A percentile compares a stretch with the other conserved stretches of the same genome.
These are phyloP conservation scores for Penicillium crustosum DNA, from an alignment of 2,329 filamentous ascomycete species.

Conservation along the genomic window DNA sequence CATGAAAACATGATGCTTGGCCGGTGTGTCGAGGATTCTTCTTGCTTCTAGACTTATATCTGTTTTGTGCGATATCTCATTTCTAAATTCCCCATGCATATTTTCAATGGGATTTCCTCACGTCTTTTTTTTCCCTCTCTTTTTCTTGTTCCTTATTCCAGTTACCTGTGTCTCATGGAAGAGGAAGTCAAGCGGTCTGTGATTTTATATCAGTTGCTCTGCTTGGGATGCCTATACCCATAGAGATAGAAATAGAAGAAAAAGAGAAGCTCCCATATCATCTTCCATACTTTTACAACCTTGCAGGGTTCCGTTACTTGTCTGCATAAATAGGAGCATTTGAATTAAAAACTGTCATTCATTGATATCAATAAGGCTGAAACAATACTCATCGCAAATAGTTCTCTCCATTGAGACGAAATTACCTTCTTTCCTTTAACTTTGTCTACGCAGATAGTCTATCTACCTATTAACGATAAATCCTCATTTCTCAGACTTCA, in stretches of 20 bases:
- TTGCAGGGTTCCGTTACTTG: not conserved
- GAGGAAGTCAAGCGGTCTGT: not conserved
- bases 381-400: not conserved
- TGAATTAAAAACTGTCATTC: not conserved
- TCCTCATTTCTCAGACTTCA: conserved; percentile 2
- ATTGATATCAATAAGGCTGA: conserved; percentile 4
- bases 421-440: not conserved
- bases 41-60: conserved; percentile 12
- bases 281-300: not conserved
- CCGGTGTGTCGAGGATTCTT: conserved; percentile 1
- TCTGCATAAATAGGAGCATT: not conserved
- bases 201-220: not conserved
- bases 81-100: conserved; percentile 19
- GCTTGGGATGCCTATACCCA: conserved; percentile 2
- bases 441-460: not conserved
- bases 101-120: conserved; percentile 14
- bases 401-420: not conserved
- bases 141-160: conserved; percentile 4
- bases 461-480: not conserved
- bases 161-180: not conserved
- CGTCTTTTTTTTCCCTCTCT: conserved; percentile 7
- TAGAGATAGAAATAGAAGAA: conserved; percentile 25
- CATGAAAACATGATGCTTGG: conserved; percentile 4
- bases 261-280: not conserved
- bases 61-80: conserved; percentile 10